Evolutionary conservation across 2,329 filamentous ascomycete species (phyloP), one percentile per base, ranked within the genome.

Genomic region (Raffaelea deltoideospora): DNA sequence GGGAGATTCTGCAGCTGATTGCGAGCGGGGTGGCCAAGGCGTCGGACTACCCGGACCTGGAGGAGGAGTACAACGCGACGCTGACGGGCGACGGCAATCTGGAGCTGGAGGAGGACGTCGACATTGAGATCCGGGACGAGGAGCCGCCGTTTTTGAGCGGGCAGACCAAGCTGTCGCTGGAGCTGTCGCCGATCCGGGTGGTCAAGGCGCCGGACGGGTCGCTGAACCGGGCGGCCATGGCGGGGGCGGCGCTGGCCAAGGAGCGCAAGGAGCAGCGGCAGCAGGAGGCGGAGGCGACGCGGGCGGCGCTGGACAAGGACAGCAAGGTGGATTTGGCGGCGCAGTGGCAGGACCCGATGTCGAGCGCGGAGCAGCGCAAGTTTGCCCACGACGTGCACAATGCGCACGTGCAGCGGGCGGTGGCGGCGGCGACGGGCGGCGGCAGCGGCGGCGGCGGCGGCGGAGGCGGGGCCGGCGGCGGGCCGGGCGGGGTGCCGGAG

Each of bases 171-270:
- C 87, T 94, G 53, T 94, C 86, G 10, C 66, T 98, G 9, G 90
- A 98, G 51, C 62, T 98, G 4, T 95, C 87, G 2, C 90, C 90
- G 0, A 98, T 98, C 43, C 73, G 92, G 45, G 87, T 98, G 18
- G 84, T 98, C 48, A 96, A 96, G 58, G 90, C 90, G 1, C 92
- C 90, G 0, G 90, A 98, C 56, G 90, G 90, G n/a, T 96, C 88
- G 4, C 77, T 98, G 57, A 98, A 98, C 53, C 73, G 90, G 50
- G 85, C 92, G 33, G 92, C 92, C 14, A 94, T 96, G 82, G 79
- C 87, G 9, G 88, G 90, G 31, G 87, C 88, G 14, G 71, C 77
- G 5, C 60, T 98, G 13, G 83, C 88, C 4, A 93, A 90, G 53
- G 90, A 98, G 53, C 70, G 90, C 36, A 78, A 85, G 53, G 90